A percentile compares a stretch with the other conserved stretches of the same genome.
Evolutionary conservation across 208 protist genomes (phyloP).

Genomic region (Herpetomonas samuelpessoai): DNA sequence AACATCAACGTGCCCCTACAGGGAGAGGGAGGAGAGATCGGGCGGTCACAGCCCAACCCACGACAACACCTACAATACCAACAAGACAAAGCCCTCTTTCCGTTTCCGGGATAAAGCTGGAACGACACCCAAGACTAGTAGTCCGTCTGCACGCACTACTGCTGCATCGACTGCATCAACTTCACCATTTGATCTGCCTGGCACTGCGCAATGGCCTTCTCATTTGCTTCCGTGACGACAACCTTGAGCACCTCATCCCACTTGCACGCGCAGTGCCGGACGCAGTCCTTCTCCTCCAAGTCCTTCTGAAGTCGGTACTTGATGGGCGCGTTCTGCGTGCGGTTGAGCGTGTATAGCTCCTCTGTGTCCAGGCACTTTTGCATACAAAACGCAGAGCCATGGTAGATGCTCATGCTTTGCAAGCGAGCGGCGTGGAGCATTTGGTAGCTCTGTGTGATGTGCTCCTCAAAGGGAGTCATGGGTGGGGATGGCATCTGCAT

Average conservation of each 20-base stretch:
- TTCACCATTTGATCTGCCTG: constrained; percentile 55
- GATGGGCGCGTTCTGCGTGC: constrained; percentile 79
- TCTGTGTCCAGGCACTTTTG: constrained; percentile 82
- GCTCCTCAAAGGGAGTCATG: constrained; percentile 75
- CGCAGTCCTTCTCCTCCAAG: constrained; percentile 84
- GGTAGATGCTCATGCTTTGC: constrained; percentile 55
- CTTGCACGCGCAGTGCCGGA: constrained; percentile 69
- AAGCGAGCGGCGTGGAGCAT: constrained; percentile 44
- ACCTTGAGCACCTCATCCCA: constrained; percentile 63
- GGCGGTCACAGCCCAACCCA: no score
- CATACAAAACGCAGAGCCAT: constrained; percentile 59
- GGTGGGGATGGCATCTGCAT: constrained; percentile 63
- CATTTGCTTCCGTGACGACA: constrained; percentile 46
- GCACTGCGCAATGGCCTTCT: constrained; percentile 40
- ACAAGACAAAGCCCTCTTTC: no score
- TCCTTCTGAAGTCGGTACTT: constrained; percentile 72
- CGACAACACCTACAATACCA: no score
- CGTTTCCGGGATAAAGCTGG: no score
- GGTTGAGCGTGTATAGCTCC: constrained; percentile 84
- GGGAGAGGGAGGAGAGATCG: no score
- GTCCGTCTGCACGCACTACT: constrained; percentile 16
- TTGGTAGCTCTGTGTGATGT: constrained; percentile 63
- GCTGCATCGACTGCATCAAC: constrained; percentile 61
- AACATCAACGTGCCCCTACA: no score
- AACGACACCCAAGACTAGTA: not conserved